Evolutionary conservation across 2,329 filamentous ascomycete genomes (phyloP).

Genomic region (Cercospora zeae-maydis): DNA sequence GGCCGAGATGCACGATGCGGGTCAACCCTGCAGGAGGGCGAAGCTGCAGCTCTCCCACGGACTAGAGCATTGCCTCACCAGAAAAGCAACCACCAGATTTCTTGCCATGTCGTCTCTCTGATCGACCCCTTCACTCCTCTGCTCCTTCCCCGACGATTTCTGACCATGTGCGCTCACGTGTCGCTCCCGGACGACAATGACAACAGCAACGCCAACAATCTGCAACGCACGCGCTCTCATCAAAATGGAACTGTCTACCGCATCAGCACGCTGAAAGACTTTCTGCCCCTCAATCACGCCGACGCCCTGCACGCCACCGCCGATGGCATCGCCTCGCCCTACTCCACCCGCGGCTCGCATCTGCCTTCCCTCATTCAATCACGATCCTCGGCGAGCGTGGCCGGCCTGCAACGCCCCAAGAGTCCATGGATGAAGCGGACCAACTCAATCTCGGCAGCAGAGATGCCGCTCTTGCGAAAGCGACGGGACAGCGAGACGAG

Average conservation of each 20-base stretch:
- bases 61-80: neutral
- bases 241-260: conserved; percentile 17
- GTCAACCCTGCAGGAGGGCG: neutral
- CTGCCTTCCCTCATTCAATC: conserved; percentile 37
- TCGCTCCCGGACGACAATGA: neutral
- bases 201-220: neutral
- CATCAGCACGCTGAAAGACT: conserved; percentile 33
- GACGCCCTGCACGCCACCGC: conserved; percentile 4
- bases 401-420: conserved; percentile 13
- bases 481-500: conserved; percentile 22
- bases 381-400: conserved; percentile 26
- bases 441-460: conserved; percentile 25
- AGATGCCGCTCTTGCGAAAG: conserved; percentile 18
- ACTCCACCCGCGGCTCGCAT: conserved; percentile 46
- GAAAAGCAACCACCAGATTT: neutral
- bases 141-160: too few relatives aligned
- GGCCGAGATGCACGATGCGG: neutral
- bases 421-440: conserved; percentile 10
- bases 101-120: neutral
- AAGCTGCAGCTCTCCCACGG: neutral
- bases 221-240: conserved; percentile 10
- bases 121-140: neutral
- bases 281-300: conserved; percentile 39
- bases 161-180: conserved; percentile 5
- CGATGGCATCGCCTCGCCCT: conserved; percentile 34